phyloP scores from a whole-genome alignment of 495 filamentous ascomycete genomes.

The Xylaria flabelliformis region DNA sequence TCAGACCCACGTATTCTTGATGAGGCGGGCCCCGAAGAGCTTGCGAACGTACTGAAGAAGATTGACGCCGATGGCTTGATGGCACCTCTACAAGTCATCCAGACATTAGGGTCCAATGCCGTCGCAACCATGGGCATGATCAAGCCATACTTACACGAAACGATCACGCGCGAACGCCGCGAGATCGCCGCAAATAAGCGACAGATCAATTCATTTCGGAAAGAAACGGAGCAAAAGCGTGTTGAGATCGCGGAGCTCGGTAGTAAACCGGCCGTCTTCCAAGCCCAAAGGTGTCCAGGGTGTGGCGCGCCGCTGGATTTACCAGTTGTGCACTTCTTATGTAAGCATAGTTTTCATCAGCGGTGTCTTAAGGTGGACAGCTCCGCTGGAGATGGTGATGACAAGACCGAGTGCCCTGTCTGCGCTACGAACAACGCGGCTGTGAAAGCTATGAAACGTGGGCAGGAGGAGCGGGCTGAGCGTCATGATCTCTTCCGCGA shows the following conservation, averaged over 20 bases:
- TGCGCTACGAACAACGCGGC: constrained; percentile 85
- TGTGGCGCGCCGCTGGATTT: constrained; percentile 79
- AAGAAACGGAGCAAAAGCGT: constrained; percentile 80
- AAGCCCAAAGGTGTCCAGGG: constrained; percentile 81
- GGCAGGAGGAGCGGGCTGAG: constrained; percentile 86
- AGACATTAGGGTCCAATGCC: constrained; percentile 67
- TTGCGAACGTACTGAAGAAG: constrained; percentile 78
- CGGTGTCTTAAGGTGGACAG: constrained; percentile 65
- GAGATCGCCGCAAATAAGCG: constrained; percentile 85
- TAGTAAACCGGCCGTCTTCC: constrained; percentile 85
- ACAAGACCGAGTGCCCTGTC: constrained; percentile 77
- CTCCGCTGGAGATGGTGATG: constrained; percentile 48
- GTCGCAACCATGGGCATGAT: constrained; percentile 98
- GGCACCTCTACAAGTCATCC: constrained; percentile 95
- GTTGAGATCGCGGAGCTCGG: constrained; percentile 77
- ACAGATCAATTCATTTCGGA: constrained; percentile 82
- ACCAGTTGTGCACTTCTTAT: constrained; percentile 92
- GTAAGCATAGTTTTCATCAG: constrained; percentile 95
- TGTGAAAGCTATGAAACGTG: constrained; percentile 80
- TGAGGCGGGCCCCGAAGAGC: constrained; percentile 83
- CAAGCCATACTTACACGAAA: constrained; percentile 86
- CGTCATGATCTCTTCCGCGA: constrained; percentile 89
- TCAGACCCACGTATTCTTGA: constrained; percentile 80
- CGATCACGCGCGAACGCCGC: constrained; percentile 84
- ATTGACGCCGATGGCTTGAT: constrained; percentile 92